A percentile compares a stretch with the other conserved stretches of the same genome.
Evolutionary conservation across 257 asterid species (phyloP).

Genomic region (Rehmannia glutinosa): DNA sequence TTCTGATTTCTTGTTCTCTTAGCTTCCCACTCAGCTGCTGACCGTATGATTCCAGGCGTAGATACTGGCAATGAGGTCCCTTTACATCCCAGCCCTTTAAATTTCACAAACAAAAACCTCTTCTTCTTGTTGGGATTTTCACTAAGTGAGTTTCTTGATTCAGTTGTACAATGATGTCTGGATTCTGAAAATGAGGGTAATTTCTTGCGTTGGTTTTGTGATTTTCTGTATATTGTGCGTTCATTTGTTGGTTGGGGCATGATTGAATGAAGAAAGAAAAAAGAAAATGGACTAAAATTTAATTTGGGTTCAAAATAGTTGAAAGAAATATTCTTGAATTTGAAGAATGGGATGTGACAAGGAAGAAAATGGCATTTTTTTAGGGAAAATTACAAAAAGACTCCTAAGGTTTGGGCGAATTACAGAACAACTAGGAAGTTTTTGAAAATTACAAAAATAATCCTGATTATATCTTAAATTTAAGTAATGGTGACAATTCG

Average conservation of each 20-base stretch:
- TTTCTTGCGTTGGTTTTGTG: background rate
- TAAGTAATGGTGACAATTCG: too few relatives aligned
- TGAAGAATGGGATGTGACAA: conserved; percentile 17
- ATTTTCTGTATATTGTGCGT: background rate
- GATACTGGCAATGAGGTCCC: conserved; percentile 23
- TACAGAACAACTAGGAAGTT: too few relatives aligned
- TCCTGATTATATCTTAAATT: too few relatives aligned
- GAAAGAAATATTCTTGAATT: conserved; percentile 11
- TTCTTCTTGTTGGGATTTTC: conserved; percentile 27
- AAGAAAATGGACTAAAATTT: background rate
- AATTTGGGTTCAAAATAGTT: too few relatives aligned
- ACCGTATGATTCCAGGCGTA: conserved; percentile 23
- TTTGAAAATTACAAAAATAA: too few relatives aligned
- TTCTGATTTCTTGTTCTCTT: conserved; percentile 21
- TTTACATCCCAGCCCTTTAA: conserved; percentile 49
- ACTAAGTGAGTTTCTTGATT: conserved; percentile 18
- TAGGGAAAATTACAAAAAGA: too few relatives aligned
- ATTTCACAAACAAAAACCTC: conserved; percentile 21
- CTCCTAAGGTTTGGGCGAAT: too few relatives aligned
- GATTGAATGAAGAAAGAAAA: background rate
- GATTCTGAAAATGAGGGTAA: conserved; percentile 9
- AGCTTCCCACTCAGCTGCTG: conserved; percentile 28
- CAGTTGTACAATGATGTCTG: conserved; percentile 7
- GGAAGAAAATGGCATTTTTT: conserved; percentile 2
- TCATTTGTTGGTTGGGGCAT: conserved; percentile 24